Evolutionary conservation across 1,284 basidiomycete genomes (phyloP).

Genomic region (Mycena sp.): DNA sequence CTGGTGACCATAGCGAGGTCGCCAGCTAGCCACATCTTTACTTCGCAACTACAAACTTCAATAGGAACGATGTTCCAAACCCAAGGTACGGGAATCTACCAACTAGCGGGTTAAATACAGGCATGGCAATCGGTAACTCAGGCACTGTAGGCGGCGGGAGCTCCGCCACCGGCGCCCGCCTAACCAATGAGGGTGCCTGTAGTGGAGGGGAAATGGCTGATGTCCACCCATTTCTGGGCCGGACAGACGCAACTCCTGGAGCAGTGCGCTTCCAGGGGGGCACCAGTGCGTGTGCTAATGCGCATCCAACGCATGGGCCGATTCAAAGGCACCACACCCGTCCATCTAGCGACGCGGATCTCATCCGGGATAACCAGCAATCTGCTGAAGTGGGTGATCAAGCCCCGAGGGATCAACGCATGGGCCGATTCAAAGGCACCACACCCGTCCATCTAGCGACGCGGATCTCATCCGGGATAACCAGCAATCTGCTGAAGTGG

Average conservation of each 20-base stretch:
- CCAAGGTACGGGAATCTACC: no score
- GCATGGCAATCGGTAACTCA: background rate
- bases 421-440: background rate
- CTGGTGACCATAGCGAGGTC: background rate
- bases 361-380: no score
- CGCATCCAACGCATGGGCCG: constrained; percentile 10
- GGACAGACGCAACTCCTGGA: constrained; percentile 11
- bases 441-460: background rate
- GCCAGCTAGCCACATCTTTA: background rate
- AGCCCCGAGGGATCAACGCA: no score
- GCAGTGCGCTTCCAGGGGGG: constrained; percentile 5
- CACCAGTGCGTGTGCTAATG: constrained; percentile 10
- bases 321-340: no score
- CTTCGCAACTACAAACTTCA: constrained; percentile 6
- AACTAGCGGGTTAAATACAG: constrained; percentile 3
- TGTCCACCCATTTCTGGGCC: background rate
- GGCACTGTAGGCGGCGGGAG: constrained; percentile 15
- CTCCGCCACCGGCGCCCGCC: constrained; percentile 19
- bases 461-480: background rate
- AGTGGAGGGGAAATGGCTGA: constrained; percentile 19
- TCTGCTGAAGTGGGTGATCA: no score
- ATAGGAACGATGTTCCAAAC: no score
- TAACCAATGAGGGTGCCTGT: constrained; percentile 4
- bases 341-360: no score
- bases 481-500: background rate